Base-by-base conservation (phyloP, 73 alveolate species). In the Blepharisma japonicum region DNA sequence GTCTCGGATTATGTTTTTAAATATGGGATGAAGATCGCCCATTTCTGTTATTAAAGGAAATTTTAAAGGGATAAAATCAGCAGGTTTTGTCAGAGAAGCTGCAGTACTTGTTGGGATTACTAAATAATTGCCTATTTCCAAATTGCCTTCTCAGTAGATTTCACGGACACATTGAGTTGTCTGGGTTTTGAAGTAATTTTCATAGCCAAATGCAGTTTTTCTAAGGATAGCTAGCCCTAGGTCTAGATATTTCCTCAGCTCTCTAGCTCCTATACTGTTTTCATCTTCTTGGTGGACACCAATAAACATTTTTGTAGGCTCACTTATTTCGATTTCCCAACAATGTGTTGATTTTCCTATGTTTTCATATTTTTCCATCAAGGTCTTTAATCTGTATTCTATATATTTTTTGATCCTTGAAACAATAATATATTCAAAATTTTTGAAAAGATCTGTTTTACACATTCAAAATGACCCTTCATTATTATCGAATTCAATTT, bases 401-500 rank as follows among this genome's bases (percentile, higher is more conserved):
- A 91, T 79, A 97, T 97, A 94, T 70, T 92, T 90, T 78, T 88
- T 78, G 5, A 94, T 89, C 68, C 81, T 87, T 83, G 97, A 94
- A 6, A 94, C 91, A 77, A 89, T 87, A 7, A 89, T 68, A n/a
- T 90, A 83, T 53, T 81, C 77, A 77, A 88, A 96, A 81, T 89
- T 68, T 39, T 71, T 83, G 61, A 88, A 47, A 80, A 93, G 91
- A 83, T 96, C 97, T 71, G 84, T 91, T 71, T 89, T 91, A 68
- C 94, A 76, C 98, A 94, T 94, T 98, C 98, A 94, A 83, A 94
- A 94, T 21, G 96, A 82, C 6, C 98, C 98, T 81, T 95, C 98
- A 49, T 88, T 79, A 25, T 49, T 83, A 90, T 90, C 95, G 61
- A 90, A 81, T 25, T 81, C 86, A 55, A 94, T 88, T 45, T 92